A percentile compares a stretch with the other conserved stretches of the same genome.
These are phyloP conservation scores for Mycosphaerelloides madeirae DNA, from an alignment of 2,329 filamentous ascomycete genomes.

Conservation along the genomic window DNA sequence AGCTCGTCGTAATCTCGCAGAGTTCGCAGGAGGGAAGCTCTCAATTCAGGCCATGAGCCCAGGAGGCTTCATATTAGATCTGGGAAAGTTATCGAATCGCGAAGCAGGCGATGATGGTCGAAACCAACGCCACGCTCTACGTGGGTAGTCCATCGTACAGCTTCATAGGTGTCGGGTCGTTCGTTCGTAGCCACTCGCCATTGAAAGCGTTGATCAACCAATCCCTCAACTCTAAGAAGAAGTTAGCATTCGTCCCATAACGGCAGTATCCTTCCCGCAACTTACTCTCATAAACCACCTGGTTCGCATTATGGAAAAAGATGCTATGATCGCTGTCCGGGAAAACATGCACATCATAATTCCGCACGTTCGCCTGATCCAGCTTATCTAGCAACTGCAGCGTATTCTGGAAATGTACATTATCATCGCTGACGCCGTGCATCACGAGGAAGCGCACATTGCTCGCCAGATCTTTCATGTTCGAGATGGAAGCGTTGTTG, in stretches of 20 bases:
- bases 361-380: conserved; percentile 74
- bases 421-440: conserved; percentile 95
- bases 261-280: conserved; percentile 23
- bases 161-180: conserved; percentile 46
- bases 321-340: conserved; percentile 95
- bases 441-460: conserved; percentile 90
- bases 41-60: too few species aligned
- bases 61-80: neutral
- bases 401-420: conserved; percentile 95
- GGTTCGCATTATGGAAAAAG: conserved; percentile 87
- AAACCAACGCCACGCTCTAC: neutral
- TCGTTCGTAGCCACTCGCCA: conserved; percentile 74
- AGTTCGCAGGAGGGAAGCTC: too few species aligned
- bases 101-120: neutral
- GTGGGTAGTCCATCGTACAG: conserved; percentile 6
- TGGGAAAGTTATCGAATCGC: neutral
- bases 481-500: conserved; percentile 65
- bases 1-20: too few species aligned
- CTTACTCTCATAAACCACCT: conserved; percentile 89
- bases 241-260: conserved; percentile 12
- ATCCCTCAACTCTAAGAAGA: conserved; percentile 62
- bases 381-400: conserved; percentile 81
- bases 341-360: conserved; percentile 96
- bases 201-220: conserved; percentile 99
- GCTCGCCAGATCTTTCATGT: conserved; percentile 65